Base-by-base conservation (phyloP, 148 eudicot genomes). In the Tetragonia tetragonoides region DNA sequence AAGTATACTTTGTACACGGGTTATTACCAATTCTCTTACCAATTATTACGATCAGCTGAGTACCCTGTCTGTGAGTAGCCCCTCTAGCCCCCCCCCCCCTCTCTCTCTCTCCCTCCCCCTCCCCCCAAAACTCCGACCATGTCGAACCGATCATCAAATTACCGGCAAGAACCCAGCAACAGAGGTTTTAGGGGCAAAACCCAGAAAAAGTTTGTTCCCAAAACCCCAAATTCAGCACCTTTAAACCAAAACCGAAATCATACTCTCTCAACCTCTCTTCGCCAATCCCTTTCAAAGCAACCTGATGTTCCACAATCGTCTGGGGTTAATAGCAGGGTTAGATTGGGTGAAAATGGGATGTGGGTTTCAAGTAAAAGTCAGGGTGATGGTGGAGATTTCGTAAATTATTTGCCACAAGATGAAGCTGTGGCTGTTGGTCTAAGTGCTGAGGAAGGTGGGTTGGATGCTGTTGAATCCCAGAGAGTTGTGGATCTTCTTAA, bases 391-490 rank as follows among this genome's bases (percentile, higher is more conserved):
- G 92, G 93, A 74, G 86, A 75, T 80, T 95, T 92, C 73, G 93
- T 95, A 8, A 85, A 86, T 83, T 95, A 89, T 80, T 80, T 95
- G 77, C 96, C 99, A 0, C 99, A 95, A 70, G 99, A 95, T 71
- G 99, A 95, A 81, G 99, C 99, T 1, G 96, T 95, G 20, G 99
- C 99, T 2, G 81, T 90, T 5, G 99, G 99, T 39, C 74, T 91
- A 14, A 85, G 91, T 23, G 88, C 89, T 10, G 90, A 87, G 3
- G 87, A 95, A 46, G 99, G 96, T 38, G 99, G 89, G n/a, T 84
- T 88, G 77, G 97, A 95, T 80, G 89, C 96, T 0, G 79, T 91
- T 28, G 96, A 91, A 82, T 92, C 99, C 0, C 99, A 95, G 72
- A 82, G 88, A 7, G 94, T 93, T 10, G 99, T 93, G 11, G 97